phyloP scores from a whole-genome alignment of 2,329 filamentous ascomycete species.

The Calonectria pseudoreteaudii region DNA sequence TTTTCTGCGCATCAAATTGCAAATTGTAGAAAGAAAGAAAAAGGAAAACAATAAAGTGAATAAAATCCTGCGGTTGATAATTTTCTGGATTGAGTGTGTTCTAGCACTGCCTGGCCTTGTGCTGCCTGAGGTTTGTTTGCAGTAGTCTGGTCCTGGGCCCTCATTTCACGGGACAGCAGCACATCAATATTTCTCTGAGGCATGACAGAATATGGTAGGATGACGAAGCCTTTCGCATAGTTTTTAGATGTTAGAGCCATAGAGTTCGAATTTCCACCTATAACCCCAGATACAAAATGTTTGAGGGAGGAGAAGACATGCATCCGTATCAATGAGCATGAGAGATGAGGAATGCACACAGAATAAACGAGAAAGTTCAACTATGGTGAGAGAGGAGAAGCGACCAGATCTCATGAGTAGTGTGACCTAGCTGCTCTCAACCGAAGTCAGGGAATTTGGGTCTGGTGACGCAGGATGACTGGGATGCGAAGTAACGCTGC shows the following conservation, averaged over 20 bases:
- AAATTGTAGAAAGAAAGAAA: too few species aligned
- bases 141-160: too few species aligned
- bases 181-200: too few species aligned
- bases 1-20: not conserved
- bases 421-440: too few species aligned
- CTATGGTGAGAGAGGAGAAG: not conserved
- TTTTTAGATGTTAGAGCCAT: too few species aligned
- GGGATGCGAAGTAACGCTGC: not conserved
- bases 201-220: too few species aligned
- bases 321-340: too few species aligned
- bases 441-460: too few species aligned
- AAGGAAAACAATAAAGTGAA: not conserved
- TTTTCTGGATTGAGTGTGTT: not conserved
- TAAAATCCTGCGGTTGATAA: not conserved
- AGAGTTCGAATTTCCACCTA: not conserved
- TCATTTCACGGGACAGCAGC: too few species aligned
- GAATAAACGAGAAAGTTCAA: not conserved
- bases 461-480: too few species aligned
- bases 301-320: not conserved
- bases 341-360: not conserved
- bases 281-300: not conserved
- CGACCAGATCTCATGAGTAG: not conserved
- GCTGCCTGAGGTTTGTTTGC: not conserved
- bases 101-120: not conserved
- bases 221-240: too few species aligned